Evolutionary conservation across 1,284 basidiomycete species (phyloP), one percentile per base, ranked within the genome.

Genomic region (Cutaneotrichosporon daszewskae): DNA sequence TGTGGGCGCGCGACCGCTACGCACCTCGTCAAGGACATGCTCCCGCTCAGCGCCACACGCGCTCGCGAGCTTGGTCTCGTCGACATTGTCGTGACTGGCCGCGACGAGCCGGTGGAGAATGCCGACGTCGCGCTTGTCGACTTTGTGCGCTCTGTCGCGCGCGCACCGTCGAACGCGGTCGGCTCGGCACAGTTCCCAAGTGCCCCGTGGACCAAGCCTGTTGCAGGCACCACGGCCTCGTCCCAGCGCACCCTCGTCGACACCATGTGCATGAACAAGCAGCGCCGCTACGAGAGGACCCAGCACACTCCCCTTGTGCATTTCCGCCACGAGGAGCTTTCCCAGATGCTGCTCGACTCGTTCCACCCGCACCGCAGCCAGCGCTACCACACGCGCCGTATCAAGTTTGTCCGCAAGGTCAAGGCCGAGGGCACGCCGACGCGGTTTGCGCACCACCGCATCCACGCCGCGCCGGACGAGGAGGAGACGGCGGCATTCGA

Each of bases 291-390:
- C 50, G 54, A 57, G 29, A 51, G 28, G 50, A 14, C 22, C n/a
- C 19, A 47, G 47, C 44, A 49, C 57, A 45, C 59, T 42, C 42
- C 62, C 5, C 51, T 72, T 5, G 48, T 63, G 10, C 54, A 63
- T 18, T 73, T 67, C 55, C 61, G 74, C 18, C 59, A 60, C 50
- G 64, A 68, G 48, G 74, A 75, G 53, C 59, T 75, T 12, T 67
- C 65, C n/a, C 66, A 72, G 53, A 75, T 75, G 74, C 58, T 69
- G 22, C 57, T 74, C 14, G 73, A 75, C 59, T 68, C 64, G 29
- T 74, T 71, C 59, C 72, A 75, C 49, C 69, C 68, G 5, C 35
- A 54, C 41, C 59, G 70, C 38, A 69, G 65, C 23, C 48, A 64
- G 51, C 59, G 74, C 28, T 75, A 74, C 44, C 64, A 70, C 43